Base-by-base conservation (phyloP, 2,329 filamentous ascomycete species). In the Hortaea sp. region DNA sequence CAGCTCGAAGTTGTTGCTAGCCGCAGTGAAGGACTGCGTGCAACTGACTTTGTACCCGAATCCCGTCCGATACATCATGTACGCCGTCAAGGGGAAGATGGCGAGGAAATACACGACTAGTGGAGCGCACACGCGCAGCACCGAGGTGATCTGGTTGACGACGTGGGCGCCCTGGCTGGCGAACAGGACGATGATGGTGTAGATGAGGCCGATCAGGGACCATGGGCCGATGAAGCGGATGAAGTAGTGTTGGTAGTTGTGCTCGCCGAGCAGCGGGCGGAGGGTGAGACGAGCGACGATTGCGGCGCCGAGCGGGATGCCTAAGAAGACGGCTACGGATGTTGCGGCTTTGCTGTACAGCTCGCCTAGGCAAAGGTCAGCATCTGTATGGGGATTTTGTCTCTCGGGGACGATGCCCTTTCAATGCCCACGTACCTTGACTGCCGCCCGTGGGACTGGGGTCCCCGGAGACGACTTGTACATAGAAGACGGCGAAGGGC, bases 1-100 rank as follows among this genome's bases (percentile, higher is more conserved):
- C 27, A 95, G 69, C 69, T 95, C 88, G 58, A 95, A 95, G 62
- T 95, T 94, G 61, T 95, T 95, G 63, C 88, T 94, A 1, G 86
- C 85, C 0, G 87, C 89, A 0, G 86, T 94, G 57, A 94, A 92
- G 60, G 85, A 88, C 66, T 94, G 87, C 1, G 87, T 90, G 7
- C 76, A 74, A 1, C 77, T 75, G 1, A 88, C 63, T 32, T 74
- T 74, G 61, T 94, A 94, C 0, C 78, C 79, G 48, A 88, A 88
- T 0, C 86, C 84, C n/a, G 83, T 66, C n/a, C 71, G 74, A 42
- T 74, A 71, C 3, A 79, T 75, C 1, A 81, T 66, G 39, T 69
- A 70, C 1, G 92, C 69, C 0, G 86, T 92, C 2, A 71, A 57
- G 41, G 79, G 78, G 69, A 94, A 95, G 46, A 53, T 51, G 49